Evolutionary conservation across 257 asterid species (phyloP).

Genomic region (Plantago major): DNA sequence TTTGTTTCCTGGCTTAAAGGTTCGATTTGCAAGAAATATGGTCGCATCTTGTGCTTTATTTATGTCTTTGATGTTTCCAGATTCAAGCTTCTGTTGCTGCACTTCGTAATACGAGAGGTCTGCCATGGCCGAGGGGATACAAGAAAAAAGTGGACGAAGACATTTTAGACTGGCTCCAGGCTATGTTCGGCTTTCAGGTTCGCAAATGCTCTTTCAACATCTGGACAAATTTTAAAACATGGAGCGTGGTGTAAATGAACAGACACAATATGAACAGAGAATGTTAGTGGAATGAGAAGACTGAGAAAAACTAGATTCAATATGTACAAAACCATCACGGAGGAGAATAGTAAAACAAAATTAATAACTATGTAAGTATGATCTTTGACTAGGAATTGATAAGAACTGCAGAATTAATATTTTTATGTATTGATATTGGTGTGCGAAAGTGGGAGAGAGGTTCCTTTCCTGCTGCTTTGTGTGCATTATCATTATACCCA

Average conservation of each 20-base stretch:
- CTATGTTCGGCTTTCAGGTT: slow-evolving; percentile 99
- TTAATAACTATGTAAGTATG: too few species aligned
- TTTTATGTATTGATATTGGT: slow-evolving; percentile 4
- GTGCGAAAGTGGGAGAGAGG: background rate
- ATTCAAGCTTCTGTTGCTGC: slow-evolving; percentile 94
- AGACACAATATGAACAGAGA: too few species aligned
- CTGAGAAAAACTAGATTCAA: too few species aligned
- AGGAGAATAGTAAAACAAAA: too few species aligned
- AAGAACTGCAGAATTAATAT: background rate
- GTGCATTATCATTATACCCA: too few species aligned
- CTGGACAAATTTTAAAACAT: background rate
- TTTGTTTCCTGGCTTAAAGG: slow-evolving; percentile 13
- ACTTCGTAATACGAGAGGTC: slow-evolving; percentile 88
- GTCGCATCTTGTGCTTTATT: slow-evolving; percentile 13
- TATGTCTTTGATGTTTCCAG: slow-evolving; percentile 32
- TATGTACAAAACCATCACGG: too few species aligned
- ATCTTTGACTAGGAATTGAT: background rate
- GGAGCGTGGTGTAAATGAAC: too few species aligned
- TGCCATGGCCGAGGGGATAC: slow-evolving; percentile 88
- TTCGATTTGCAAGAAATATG: slow-evolving; percentile 6
- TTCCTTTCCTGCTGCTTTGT: too few species aligned
- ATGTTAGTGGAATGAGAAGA: too few species aligned
- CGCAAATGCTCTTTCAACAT: slow-evolving; percentile 6
- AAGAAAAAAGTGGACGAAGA: slow-evolving; percentile 82
- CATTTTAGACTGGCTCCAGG: slow-evolving; percentile 89